These are phyloP conservation scores for Emydomyces testavorans DNA, from an alignment of 2,329 filamentous ascomycete genomes.

Conservation along the genomic window DNA sequence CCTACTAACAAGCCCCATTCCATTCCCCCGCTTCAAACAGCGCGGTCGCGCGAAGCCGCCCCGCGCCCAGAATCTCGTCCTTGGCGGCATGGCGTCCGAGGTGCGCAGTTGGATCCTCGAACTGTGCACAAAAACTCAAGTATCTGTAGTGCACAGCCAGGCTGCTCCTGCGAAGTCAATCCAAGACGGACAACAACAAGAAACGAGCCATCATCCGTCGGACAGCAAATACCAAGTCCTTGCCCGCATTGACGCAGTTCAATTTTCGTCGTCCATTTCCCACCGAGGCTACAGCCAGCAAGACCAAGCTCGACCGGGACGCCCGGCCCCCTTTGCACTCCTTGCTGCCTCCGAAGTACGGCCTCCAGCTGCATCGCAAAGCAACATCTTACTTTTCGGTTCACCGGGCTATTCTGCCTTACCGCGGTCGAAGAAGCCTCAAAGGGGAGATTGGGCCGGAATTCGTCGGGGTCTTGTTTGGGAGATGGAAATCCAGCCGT, in stretches of 20 bases:
- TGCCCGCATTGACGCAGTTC: not conserved
- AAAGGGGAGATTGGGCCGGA: conserved; percentile 20
- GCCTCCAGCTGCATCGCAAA: not conserved
- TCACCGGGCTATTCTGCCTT: not conserved
- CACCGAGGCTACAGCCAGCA: not conserved
- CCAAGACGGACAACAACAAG: not conserved
- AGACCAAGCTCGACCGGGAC: conserved; percentile 2
- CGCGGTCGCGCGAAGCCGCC: conserved; percentile 23
- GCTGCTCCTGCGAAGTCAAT: not conserved
- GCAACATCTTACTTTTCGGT: conserved; percentile 13
- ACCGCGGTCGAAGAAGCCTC: conserved; percentile 10
- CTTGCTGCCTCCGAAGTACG: not conserved
- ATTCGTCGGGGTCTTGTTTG: conserved; percentile 27
- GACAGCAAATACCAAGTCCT: conserved; percentile 9
- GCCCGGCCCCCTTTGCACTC: conserved; percentile 11
- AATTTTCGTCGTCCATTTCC: not conserved
- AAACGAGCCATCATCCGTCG: not conserved
- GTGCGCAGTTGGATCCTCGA: conserved; percentile 35
- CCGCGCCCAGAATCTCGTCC: conserved; percentile 21
- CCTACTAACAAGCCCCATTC: conserved; percentile 16
- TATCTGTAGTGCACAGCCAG: conserved; percentile 4
- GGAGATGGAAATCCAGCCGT: conserved; percentile 25
- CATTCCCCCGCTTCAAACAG: conserved; percentile 25
- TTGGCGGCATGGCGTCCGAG: conserved; percentile 32
- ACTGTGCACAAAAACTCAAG: conserved; percentile 23